Evolutionary conservation across 1,139 yeast genomes (phyloP).

Genomic region (Suhomyces yuchorum): DNA sequence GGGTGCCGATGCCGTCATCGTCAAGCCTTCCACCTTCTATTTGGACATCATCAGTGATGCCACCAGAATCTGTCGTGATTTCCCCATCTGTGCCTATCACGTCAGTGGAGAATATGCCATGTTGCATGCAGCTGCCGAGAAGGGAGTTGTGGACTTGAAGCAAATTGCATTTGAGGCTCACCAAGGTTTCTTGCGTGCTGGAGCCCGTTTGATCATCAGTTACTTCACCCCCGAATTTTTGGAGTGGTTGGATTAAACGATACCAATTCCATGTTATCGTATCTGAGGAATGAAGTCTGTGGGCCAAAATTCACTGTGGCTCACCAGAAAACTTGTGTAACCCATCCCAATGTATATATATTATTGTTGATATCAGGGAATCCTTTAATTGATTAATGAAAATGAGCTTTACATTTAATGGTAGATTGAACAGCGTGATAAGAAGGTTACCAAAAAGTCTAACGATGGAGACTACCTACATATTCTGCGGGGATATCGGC

Average conservation of each 20-base stretch:
- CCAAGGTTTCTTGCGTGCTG: conserved; percentile 91
- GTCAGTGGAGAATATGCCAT: conserved; percentile 98
- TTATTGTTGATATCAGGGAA: not conserved
- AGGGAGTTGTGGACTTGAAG: conserved; percentile 87
- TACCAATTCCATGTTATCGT: no score
- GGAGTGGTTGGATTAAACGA: conserved; percentile 69
- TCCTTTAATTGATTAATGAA: not conserved
- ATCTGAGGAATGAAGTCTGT: no score
- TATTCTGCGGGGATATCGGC: not conserved
- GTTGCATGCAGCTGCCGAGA: conserved; percentile 98
- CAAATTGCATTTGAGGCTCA: conserved; percentile 91
- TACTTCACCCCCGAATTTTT: conserved; percentile 95
- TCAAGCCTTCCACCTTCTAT: conserved; percentile 96
- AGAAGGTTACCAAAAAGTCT: no score
- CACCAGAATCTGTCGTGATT: conserved; percentile 73
- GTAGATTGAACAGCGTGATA: no score
- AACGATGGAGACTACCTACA: no score
- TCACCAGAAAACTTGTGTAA: not conserved
- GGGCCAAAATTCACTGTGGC: no score
- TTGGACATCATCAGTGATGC: conserved; percentile 91
- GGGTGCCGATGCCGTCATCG: conserved; percentile 95
- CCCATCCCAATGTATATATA: not conserved
- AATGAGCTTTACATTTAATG: no score
- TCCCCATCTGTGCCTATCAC: conserved; percentile 93
- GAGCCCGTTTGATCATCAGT: conserved; percentile 87